These are phyloP conservation scores for Talaromyces sp. DNA, from an alignment of 2,329 filamentous ascomycete species.

Conservation along the genomic window DNA sequence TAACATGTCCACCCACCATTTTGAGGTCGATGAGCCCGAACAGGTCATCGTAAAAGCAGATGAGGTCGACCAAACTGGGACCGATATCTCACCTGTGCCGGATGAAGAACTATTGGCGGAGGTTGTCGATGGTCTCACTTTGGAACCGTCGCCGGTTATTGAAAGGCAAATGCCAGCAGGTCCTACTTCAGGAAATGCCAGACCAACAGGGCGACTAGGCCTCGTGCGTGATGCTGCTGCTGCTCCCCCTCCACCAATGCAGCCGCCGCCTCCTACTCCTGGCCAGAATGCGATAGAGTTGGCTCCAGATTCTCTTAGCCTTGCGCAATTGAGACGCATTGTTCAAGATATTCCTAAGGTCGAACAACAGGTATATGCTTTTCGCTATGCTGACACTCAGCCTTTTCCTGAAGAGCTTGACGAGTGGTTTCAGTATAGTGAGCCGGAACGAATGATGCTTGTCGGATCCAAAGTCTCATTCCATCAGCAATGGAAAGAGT, in stretches of 20 bases:
- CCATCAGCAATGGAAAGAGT: constrained; percentile 68
- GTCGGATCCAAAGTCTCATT: constrained; percentile 73
- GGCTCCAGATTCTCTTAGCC: constrained; percentile 66
- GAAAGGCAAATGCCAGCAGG: constrained; percentile 6
- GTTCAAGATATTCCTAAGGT: constrained; percentile 69
- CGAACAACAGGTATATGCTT: constrained; percentile 77
- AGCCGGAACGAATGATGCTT: constrained; percentile 78
- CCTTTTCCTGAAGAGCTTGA: constrained; percentile 84
- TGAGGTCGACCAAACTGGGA: constrained; percentile 49
- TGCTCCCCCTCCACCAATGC: constrained; percentile 43
- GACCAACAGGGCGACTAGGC: constrained; percentile 31
- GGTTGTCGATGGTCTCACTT: constrained; percentile 37
- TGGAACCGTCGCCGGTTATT: constrained; percentile 29
- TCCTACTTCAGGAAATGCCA: constrained; percentile 20
- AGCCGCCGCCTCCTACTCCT: constrained; percentile 48
- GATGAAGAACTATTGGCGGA: constrained; percentile 45
- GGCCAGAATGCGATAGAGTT: constrained; percentile 36
- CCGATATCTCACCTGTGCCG: constrained; percentile 45
- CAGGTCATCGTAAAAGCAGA: constrained; percentile 49
- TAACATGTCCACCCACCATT: constrained; percentile 28
- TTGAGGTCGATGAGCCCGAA: constrained; percentile 28
- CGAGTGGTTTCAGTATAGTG: constrained; percentile 94
- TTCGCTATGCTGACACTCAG: constrained; percentile 71
- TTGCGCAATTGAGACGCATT: constrained; percentile 69
- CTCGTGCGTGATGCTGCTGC: constrained; percentile 34